Base-by-base conservation (phyloP, 257 asterid genomes). In the Ballota nigra region DNA sequence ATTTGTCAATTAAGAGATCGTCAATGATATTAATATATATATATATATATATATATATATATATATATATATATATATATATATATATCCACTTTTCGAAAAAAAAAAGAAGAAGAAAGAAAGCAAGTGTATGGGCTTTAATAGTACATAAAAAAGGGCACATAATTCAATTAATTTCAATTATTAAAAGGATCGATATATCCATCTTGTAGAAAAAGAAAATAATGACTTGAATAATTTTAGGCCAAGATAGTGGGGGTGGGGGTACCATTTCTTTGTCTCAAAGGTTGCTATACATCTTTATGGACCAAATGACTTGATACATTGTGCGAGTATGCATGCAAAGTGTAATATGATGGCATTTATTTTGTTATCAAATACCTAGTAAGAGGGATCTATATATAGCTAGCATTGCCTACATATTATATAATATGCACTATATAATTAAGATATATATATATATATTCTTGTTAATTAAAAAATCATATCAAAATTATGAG, bases 251-350 rank as follows among this genome's bases (percentile, higher is more conserved):
- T 70, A 19, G 75, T 66, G 78, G 68, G 72, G 74, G 52, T 63
- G 20, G 63, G 72, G 68, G 65, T 56, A 6, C 55, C 33, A 45
- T 80, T 56, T 64, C 84, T 80, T 73, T 68, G 79, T 77, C 79
- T 73, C 82, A 69, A 80, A 80, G 82, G 69, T 38, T 51, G 69
- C 80, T n/a, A 71, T 61, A 45, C 33, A 18, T 52, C 59, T 66
- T 40, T 47, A 57, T 76, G 68, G 81, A 76, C 38, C 38, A 33
- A 76, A 80, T 75, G 78, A 55, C 73, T 62, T 75, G 4, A 76
- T 41, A 61, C 23, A 40, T 41, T 41, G 71, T 31, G 73, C 75
- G 53, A 79, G 75, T 71, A 62, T 63, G 72, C 71, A 62, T 63
- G 72, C 71, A 55, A 63, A 41, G 51, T 74, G 62, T 49, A 58